Conservation (phyloP, 2,329 filamentous ascomycete species). For the Orbilia javanica region DNA sequence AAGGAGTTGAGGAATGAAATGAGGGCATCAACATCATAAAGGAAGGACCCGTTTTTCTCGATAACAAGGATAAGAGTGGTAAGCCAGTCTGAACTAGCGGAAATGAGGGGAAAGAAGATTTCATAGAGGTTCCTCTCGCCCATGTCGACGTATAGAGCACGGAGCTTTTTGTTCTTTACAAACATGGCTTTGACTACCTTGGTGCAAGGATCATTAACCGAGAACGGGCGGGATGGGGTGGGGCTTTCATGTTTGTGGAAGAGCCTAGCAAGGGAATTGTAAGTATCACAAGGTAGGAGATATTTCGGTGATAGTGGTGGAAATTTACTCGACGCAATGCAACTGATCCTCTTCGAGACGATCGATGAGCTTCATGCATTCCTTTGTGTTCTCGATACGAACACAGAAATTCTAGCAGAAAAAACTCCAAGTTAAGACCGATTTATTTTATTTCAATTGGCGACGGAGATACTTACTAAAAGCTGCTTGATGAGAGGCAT, state of each 20-base stretch:
- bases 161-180: slow-evolving; percentile 48
- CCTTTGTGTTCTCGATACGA: slow-evolving; percentile 38
- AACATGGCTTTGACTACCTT: slow-evolving; percentile 57
- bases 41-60: slow-evolving; percentile 36
- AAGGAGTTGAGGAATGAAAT: slow-evolving; percentile 26
- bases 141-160: slow-evolving; percentile 55
- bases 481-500: slow-evolving; percentile 46
- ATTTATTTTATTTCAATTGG: neutral
- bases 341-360: slow-evolving; percentile 44
- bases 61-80: slow-evolving; percentile 53
- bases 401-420: slow-evolving; percentile 47
- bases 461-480: slow-evolving; percentile 5
- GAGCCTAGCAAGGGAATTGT: neutral
- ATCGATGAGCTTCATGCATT: slow-evolving; percentile 46
- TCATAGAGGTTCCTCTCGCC: slow-evolving; percentile 53
- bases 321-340: slow-evolving; percentile 49
- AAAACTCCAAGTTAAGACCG: neutral
- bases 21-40: slow-evolving; percentile 38
- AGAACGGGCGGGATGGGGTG: neutral
- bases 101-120: slow-evolving; percentile 52
- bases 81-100: slow-evolving; percentile 28
- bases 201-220: slow-evolving; percentile 23
- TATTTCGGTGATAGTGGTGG: too few species aligned
- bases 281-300: neutral
- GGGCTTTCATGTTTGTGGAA: slow-evolving; percentile 8